Percentiles rank a stretch among this genome's conserved stretches.
phyloP scores from a whole-genome alignment of 192 early-diverging fungal species.

The Entrophospora sp. region DNA sequence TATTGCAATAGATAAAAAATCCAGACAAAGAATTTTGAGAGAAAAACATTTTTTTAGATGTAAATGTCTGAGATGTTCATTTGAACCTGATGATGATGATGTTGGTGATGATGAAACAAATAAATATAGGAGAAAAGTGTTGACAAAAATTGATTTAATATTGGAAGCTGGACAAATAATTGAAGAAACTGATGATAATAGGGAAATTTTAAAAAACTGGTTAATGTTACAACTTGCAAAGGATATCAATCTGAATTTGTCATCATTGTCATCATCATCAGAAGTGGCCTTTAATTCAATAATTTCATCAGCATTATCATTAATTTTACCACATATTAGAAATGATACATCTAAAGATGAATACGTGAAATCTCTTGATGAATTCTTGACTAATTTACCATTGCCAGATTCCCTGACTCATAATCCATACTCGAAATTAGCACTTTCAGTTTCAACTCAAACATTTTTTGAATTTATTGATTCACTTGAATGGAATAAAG shows the following conservation, averaged over 20 bases:
- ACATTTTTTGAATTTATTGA: slow-evolving; percentile 36
- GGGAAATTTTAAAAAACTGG: no score
- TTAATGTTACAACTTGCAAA: no score
- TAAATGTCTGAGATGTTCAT: slow-evolving; percentile 32
- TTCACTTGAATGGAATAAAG: slow-evolving; percentile 26
- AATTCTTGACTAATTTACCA: slow-evolving; percentile 20
- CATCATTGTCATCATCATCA: not conserved
- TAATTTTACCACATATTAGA: slow-evolving; percentile 21
- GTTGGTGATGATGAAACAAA: not conserved
- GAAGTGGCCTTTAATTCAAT: not conserved
- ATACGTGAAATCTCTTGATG: slow-evolving; percentile 20
- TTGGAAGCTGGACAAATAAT: no score
- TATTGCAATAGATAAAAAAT: slow-evolving; percentile 25
- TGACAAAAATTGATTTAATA: slow-evolving; percentile 4
- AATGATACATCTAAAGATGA: slow-evolving; percentile 22
- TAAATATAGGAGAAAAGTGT: not conserved
- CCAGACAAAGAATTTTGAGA: slow-evolving; percentile 22
- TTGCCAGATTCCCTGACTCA: slow-evolving; percentile 1
- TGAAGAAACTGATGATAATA: not conserved
- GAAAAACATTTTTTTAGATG: slow-evolving; percentile 47
- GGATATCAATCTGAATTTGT: no score
- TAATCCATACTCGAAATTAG: slow-evolving; percentile 28
- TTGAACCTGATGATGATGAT: not conserved
- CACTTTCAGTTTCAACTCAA: slow-evolving; percentile 30
- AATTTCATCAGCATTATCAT: not conserved